Evolutionary conservation across 225 moss, liverwort and hornwort species (phyloP), one percentile per base, ranked within the genome.

Genomic region (Neckera pumila): DNA sequence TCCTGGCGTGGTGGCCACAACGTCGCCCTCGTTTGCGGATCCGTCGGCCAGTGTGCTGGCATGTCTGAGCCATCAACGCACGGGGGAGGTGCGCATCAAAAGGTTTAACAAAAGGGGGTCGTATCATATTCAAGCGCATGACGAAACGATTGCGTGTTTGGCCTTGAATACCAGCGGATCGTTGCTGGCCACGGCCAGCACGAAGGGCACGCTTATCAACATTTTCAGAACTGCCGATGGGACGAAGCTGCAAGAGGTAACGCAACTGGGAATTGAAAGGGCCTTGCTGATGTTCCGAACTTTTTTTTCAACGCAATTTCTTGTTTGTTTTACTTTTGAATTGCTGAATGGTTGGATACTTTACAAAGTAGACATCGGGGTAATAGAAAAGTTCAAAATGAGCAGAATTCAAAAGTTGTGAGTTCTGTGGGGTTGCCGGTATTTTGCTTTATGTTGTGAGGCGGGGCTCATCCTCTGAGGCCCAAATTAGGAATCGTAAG

Each of bases 191-290:
- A 97, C 97, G 16, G 88, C 98, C 14, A 98, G 98, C 84, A 87
- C 82, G 17, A 91, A 91, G 79, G 96, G 98, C 42, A 97, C 95
- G 42, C 85, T 95, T 10, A 89, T 97, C 87, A 94, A 95, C 62
- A 90, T 98, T 47, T 97, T 97, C 91, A 94, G 92, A 80, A 96
- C 96, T 62, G 62, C 86, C 26, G 96, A 98, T 81, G 97, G 98
- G 49, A 95, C 92, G 22, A 95, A 95, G 84, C 81, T 98, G 80
- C 98, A 98, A 92, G 98, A 97, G 97, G 98, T 98, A 87, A 73
- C 27, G 53, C 40, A 40, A 30, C 36, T 60, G 25, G 21, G 49
- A 38, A 54, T 65, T 21, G 66, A 26, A 27, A 18, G 17, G 17
- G n/a, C 18, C 36, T 60, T 47, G 43, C 27, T 34, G 34, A 8